phyloP scores from a whole-genome alignment of 352 stramenopile species.

The Phytophthora brassicae region DNA sequence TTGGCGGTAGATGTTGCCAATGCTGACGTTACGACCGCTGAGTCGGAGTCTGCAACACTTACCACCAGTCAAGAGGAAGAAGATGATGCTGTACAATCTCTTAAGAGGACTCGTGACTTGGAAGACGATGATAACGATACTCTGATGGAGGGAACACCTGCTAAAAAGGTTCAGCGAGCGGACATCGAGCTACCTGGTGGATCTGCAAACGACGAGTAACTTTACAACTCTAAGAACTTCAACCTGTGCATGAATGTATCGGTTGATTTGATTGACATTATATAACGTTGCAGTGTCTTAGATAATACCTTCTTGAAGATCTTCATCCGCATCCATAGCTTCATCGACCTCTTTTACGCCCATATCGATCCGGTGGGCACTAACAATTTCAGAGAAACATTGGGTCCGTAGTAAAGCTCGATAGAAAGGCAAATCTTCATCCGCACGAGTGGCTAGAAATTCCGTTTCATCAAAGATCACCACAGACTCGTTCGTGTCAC shows the following conservation, averaged over 20 bases:
- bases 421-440: slow-evolving; percentile 68
- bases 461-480: slow-evolving; percentile 88
- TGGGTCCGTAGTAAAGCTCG: slow-evolving; percentile 70
- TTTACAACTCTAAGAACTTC: slow-evolving; percentile 3
- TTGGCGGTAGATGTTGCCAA: not conserved
- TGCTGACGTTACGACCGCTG: slow-evolving; percentile 4
- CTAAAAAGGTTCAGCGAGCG: slow-evolving; percentile 31
- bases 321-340: slow-evolving; percentile 31
- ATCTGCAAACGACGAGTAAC: slow-evolving; percentile 16
- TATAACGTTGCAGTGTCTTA: too few relatives aligned
- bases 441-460: slow-evolving; percentile 64
- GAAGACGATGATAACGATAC: slow-evolving; percentile 7
- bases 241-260: slow-evolving; percentile 6
- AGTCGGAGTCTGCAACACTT: slow-evolving; percentile 12
- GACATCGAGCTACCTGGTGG: slow-evolving; percentile 4
- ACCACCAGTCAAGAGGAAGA: slow-evolving; percentile 11
- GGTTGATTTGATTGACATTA: slow-evolving; percentile 5
- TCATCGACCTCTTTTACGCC: slow-evolving; percentile 34
- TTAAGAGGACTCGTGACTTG: slow-evolving; percentile 24
- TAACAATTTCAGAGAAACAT: slow-evolving; percentile 86
- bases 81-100: slow-evolving; percentile 8
- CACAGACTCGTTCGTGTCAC: slow-evolving; percentile 84
- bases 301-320: slow-evolving; percentile 54
- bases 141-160: slow-evolving; percentile 14
- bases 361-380: slow-evolving; percentile 71